phyloP scores from a whole-genome alignment of 139 green algal species.

The Coccomyxa sp. region DNA sequence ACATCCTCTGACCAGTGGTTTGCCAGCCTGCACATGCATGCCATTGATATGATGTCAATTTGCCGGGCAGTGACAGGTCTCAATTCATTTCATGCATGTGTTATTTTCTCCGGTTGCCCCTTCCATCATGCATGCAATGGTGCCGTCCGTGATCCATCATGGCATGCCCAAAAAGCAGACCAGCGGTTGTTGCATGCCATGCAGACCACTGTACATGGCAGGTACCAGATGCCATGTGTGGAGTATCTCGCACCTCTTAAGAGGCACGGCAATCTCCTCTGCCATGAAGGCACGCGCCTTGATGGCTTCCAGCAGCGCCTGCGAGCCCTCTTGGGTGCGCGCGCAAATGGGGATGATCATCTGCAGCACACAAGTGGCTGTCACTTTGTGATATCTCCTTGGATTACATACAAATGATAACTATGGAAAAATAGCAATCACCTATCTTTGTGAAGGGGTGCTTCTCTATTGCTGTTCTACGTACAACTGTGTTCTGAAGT shows the following conservation, averaged over 20 bases:
- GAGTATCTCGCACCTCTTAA: not conserved
- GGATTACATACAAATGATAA: not conserved
- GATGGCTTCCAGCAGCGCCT: not conserved
- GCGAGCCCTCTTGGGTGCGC: not conserved
- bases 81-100: too few species aligned
- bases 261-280: not conserved
- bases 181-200: too few species aligned
- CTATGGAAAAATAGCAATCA: not conserved
- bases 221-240: too few species aligned
- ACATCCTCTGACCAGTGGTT: not conserved
- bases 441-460: too few species aligned
- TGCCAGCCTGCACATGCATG: not conserved
- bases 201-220: too few species aligned
- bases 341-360: not conserved
- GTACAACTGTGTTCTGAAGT: too few species aligned
- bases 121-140: too few species aligned
- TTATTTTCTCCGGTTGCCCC: too few species aligned
- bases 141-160: too few species aligned
- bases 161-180: too few species aligned
- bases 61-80: too few species aligned
- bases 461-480: not conserved
- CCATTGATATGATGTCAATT: too few species aligned
- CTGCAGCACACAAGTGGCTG: not conserved
- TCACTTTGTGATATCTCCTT: not conserved
- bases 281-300: not conserved